phyloP scores from a whole-genome alignment of 2,329 filamentous ascomycete genomes.

The Gnomoniopsis smithogilvyi region DNA sequence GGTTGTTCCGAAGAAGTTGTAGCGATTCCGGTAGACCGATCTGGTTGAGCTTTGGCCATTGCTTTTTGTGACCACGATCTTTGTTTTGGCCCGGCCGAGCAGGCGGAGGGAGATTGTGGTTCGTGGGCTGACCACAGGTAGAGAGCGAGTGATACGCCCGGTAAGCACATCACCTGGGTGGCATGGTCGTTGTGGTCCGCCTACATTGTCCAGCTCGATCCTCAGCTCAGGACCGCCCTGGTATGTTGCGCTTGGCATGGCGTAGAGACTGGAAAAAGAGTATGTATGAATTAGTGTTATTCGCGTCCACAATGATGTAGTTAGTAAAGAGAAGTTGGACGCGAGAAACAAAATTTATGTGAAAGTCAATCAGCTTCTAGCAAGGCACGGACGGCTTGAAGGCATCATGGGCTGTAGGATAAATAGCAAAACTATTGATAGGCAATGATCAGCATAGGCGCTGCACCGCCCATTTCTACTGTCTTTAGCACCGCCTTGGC shows the following conservation, averaged over 20 bases:
- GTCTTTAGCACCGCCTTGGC: too few relatives aligned
- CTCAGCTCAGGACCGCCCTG: not conserved
- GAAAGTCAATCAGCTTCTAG: too few relatives aligned
- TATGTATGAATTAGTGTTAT: not conserved
- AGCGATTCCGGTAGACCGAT: slow-evolving; percentile 20
- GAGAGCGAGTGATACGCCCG: slow-evolving; percentile 23
- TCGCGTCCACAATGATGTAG: too few relatives aligned
- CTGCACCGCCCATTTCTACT: too few relatives aligned
- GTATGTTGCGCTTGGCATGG: slow-evolving; percentile 1
- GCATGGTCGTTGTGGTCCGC: slow-evolving; percentile 1
- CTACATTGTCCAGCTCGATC: slow-evolving; percentile 5
- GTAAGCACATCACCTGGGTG: slow-evolving; percentile 24
- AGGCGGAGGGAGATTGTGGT: slow-evolving; percentile 23
- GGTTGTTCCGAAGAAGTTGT: slow-evolving; percentile 21
- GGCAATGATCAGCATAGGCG: too few relatives aligned
- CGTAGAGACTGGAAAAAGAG: not conserved
- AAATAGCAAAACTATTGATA: too few relatives aligned
- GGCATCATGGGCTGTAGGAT: too few relatives aligned
- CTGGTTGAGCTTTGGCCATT: not conserved
- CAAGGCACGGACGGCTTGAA: too few relatives aligned
- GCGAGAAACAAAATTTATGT: too few relatives aligned
- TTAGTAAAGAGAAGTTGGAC: too few relatives aligned
- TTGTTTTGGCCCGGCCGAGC: slow-evolving; percentile 26
- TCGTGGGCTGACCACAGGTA: slow-evolving; percentile 19
- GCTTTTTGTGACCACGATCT: not conserved